Conservation (phyloP, 73 alveolate species). For the Halteria grandinella region DNA sequence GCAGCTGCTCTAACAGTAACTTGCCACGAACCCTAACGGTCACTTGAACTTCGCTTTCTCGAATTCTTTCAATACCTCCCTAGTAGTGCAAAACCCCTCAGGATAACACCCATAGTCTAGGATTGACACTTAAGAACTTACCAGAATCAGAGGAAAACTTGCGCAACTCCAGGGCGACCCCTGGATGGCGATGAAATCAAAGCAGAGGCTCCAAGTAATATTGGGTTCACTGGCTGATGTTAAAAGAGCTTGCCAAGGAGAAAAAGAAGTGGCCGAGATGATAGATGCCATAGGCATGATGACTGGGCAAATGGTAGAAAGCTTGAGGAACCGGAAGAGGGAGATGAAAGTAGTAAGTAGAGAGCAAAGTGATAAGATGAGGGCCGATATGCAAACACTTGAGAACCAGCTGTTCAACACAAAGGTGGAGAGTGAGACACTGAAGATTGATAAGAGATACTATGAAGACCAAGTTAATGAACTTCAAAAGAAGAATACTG, state of each 20-base stretch:
- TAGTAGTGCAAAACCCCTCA: slow-evolving; percentile 17
- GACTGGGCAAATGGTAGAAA: neutral
- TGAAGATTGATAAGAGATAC: slow-evolving; percentile 25
- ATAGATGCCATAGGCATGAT: neutral
- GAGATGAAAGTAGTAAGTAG: neutral
- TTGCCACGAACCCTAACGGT: too few relatives aligned
- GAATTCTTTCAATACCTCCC: slow-evolving; percentile 44
- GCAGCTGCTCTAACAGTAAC: too few relatives aligned
- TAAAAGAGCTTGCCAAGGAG: neutral
- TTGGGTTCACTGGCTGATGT: neutral
- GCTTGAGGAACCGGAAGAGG: neutral
- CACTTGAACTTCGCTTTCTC: slow-evolving; percentile 21
- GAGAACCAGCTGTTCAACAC: slow-evolving; percentile 19
- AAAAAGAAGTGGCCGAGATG: neutral
- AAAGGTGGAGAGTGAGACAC: slow-evolving; percentile 28
- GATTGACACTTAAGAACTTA: neutral
- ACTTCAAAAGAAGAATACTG: neutral
- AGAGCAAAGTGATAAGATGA: slow-evolving; percentile 15
- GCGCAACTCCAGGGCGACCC: neutral
- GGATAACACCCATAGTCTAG: neutral
- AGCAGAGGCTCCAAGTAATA: neutral
- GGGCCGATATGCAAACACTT: neutral
- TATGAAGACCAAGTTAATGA: neutral
- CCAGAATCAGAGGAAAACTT: neutral
- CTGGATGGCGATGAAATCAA: neutral